A percentile compares a stretch with the other conserved stretches of the same genome.
These are phyloP conservation scores for Volvox reticuliferus DNA, from an alignment of 139 green algal genomes.

Conservation along the genomic window DNA sequence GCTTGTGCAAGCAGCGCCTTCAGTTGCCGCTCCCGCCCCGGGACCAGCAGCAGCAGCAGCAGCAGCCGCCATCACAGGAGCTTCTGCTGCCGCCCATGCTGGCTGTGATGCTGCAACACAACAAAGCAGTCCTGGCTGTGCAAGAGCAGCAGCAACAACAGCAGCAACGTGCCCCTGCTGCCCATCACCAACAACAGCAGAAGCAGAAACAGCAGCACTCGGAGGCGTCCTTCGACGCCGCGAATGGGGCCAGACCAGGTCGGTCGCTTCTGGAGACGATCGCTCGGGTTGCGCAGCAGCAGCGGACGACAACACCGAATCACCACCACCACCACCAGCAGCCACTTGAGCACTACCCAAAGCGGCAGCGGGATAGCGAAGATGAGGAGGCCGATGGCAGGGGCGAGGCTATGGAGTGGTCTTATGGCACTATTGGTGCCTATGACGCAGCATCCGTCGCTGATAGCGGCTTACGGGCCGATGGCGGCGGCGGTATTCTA, in stretches of 20 bases:
- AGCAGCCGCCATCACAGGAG: not conserved
- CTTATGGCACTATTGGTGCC: not conserved
- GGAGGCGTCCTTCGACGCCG: not conserved
- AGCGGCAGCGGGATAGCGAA: not conserved
- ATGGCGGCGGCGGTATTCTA: not conserved
- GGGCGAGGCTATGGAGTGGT: not conserved
- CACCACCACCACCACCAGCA: not conserved
- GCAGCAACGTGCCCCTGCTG: not conserved
- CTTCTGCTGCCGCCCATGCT: not conserved
- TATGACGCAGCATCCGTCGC: not conserved
- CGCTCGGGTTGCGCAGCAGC: not conserved
- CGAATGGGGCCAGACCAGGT: not conserved
- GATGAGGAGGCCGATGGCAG: not conserved
- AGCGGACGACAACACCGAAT: not conserved
- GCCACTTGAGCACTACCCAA: not conserved
- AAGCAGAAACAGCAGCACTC: not conserved
- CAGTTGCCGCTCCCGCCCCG: not conserved
- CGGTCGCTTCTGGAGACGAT: slow-evolving; percentile 9
- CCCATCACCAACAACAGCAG: not conserved
- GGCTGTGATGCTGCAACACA: not conserved
- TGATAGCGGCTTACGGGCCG: not conserved
- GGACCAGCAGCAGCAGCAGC: slow-evolving; percentile 15
- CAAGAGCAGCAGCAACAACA: not conserved
- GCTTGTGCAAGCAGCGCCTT: not conserved
- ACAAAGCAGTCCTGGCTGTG: not conserved